Base-by-base conservation (phyloP, 345 rosid genomes). In the Isatis tinctoria region DNA sequence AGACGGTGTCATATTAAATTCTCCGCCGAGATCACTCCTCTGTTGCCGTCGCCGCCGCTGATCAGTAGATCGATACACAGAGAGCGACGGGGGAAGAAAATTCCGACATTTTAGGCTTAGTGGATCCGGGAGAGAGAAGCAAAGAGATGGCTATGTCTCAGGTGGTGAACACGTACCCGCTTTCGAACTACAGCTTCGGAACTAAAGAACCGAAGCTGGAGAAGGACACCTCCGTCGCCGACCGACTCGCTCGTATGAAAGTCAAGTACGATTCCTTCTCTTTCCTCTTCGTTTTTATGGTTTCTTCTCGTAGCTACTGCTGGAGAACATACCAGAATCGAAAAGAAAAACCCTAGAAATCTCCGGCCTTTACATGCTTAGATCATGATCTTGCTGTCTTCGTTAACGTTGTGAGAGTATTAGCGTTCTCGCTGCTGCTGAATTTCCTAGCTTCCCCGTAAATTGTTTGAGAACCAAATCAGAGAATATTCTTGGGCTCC, bases 161-260 rank as follows among this genome's bases (percentile, higher is more conserved):
- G 77, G 89, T 88, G 72, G 97, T 90, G 82, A 94, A 94, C 74
- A 89, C 96, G 28, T 90, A 94, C 58, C 98, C 98, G 41, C 79
- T 91, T 49, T 86, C 97, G 49, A 94, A 94, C 85, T 91, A 94
- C 87, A 89, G 97, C 48, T 94, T 91, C 72, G 95, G 97, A 60
- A 91, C 96, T 67, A 91, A 94, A 72, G 98, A 94, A 79, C 96
- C 97, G 0, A 94, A 94, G 88, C 88, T 94, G 81, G 97, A 91
- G 79, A 91, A 90, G 78, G 97, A 94, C 70, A 91, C 95, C 59
- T 91, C 98, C 67, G 97, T 90, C 64, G 96, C 97, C 49, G 97
- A 91, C 79, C 96, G 98, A 18, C 97, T 91, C 36, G 98, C 97
- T 78, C 98, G 98, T 70, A 91, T 91, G 97, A 94, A 91, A 94